Base-by-base conservation (phyloP, 2,329 filamentous ascomycete genomes). In the Cladorrhinum sp. region DNA sequence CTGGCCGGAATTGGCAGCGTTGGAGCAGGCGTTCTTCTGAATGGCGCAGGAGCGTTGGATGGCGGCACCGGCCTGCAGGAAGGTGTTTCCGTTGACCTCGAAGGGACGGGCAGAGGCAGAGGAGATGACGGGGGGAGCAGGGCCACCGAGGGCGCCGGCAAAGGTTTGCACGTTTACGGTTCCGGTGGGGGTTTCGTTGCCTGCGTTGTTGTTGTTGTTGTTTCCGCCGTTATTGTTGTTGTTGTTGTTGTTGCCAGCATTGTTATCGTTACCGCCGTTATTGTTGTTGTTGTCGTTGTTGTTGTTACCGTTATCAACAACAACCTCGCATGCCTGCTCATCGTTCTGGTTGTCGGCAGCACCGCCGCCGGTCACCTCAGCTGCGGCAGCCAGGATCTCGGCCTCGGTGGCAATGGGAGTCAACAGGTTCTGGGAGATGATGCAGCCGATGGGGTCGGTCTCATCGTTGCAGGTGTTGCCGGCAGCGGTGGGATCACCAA, bases 401-500 rank as follows among this genome's bases (percentile, higher is more conserved):
- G 74, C 81, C 53, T 77, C 76, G 18, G 77, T 78, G 18, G 80
- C 80, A 50, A 85, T 83, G 38, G 81, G 74, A 13, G 85, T 81
- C 38, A 85, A 75, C 23, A 85, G 78, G 62, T 79, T 79, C 69
- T 79, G 72, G 23, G 77, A 77, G 71, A 83, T 80, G 69, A 86
- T 86, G 73, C 83, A 86, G 49, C 84, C 84, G 1, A 70, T 71
- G 1, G 77, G 66, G 64, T 86, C 83, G 50, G 77, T 68, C 2
- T 66, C 71, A 20, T 75, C 77, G 66, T 86, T 75, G 67, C 84
- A 86, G 48, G 81, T 81, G 71, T 85, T 84, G 20, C 84, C 84
- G 2, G 69, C 69, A 24, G 67, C 75, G 20, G 77, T 79, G 4
- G 68, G 58, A 66, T 79, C 78, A 57, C 66, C 65, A 38, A 72